Percentiles rank a stretch among this genome's conserved stretches.
Evolutionary conservation across 371 early-diverging fungal genomes (phyloP).

Genomic region (Parasitella parasitica): DNA sequence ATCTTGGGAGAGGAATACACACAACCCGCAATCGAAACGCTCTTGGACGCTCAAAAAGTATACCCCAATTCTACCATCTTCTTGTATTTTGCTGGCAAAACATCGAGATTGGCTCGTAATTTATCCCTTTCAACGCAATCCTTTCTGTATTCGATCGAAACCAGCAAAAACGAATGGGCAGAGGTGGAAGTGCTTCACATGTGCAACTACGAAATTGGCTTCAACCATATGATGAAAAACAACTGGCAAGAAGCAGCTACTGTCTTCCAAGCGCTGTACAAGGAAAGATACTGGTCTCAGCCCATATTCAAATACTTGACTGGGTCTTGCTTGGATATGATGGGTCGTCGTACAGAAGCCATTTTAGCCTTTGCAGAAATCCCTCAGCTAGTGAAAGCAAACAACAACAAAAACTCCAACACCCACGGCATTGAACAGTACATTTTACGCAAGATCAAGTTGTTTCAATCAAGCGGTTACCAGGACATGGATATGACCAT

Average conservation of each 20-base stretch:
- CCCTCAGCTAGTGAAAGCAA: slow-evolving; percentile 19
- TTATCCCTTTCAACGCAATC: slow-evolving; percentile 38
- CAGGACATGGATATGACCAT: slow-evolving; percentile 52
- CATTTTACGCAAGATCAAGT: slow-evolving; percentile 49
- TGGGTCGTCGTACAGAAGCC: slow-evolving; percentile 39
- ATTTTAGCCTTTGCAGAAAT: slow-evolving; percentile 40
- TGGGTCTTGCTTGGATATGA: slow-evolving; percentile 51
- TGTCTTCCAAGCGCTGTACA: slow-evolving; percentile 33
- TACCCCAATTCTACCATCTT: slow-evolving; percentile 59
- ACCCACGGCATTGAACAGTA: slow-evolving; percentile 57
- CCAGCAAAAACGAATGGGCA: slow-evolving; percentile 41
- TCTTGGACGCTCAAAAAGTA: slow-evolving; percentile 48
- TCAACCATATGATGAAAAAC: slow-evolving; percentile 51
- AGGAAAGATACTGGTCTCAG: slow-evolving; percentile 49
- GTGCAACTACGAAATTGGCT: slow-evolving; percentile 55
- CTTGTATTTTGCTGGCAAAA: slow-evolving; percentile 58
- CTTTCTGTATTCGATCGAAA: slow-evolving; percentile 38
- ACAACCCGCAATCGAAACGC: slow-evolving; percentile 51
- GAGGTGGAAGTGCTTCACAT: slow-evolving; percentile 33
- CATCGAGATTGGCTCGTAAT: slow-evolving; percentile 41
- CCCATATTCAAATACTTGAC: slow-evolving; percentile 51
- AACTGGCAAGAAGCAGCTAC: slow-evolving; percentile 49
- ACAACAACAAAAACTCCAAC: slow-evolving; percentile 32
- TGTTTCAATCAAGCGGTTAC: slow-evolving; percentile 50
- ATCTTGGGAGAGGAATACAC: slow-evolving; percentile 31